phyloP scores from a whole-genome alignment of 2,329 filamentous ascomycete species.

The Neoarthrinium moseri region DNA sequence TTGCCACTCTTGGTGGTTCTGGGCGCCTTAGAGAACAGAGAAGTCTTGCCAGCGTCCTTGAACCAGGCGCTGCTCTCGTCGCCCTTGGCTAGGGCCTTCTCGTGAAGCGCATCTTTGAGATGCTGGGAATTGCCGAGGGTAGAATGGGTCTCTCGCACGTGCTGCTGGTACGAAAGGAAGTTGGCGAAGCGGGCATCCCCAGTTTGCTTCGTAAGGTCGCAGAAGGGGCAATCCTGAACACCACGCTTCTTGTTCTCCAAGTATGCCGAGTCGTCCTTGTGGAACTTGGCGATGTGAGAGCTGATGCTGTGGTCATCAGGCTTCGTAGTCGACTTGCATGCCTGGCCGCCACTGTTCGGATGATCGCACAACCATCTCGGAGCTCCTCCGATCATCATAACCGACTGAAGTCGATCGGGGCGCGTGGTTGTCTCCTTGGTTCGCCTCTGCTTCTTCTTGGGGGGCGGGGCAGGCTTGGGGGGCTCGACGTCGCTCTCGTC shows the following conservation, averaged over 20 bases:
- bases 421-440: not conserved
- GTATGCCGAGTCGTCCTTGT: not conserved
- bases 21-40: too few relatives aligned
- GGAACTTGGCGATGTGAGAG: not conserved
- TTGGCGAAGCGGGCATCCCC: too few relatives aligned
- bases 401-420: not conserved
- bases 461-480: not conserved
- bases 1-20: too few relatives aligned
- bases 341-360: not conserved
- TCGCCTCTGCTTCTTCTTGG: not conserved
- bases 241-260: not conserved
- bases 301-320: not conserved
- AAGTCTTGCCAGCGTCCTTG: too few relatives aligned
- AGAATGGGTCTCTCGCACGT: too few relatives aligned
- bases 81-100: too few relatives aligned
- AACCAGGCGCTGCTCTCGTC: too few relatives aligned
- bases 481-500: not conserved
- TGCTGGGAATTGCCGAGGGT: too few relatives aligned
- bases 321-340: not conserved
- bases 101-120: too few relatives aligned
- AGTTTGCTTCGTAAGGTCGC: too few relatives aligned
- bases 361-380: not conserved
- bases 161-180: too few relatives aligned
- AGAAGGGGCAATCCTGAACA: not conserved
- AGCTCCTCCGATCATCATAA: not conserved